Evolutionary conservation across 768 basidiomycete species (phyloP), one percentile per base, ranked within the genome.

Genomic region (Kwoniella pini): DNA sequence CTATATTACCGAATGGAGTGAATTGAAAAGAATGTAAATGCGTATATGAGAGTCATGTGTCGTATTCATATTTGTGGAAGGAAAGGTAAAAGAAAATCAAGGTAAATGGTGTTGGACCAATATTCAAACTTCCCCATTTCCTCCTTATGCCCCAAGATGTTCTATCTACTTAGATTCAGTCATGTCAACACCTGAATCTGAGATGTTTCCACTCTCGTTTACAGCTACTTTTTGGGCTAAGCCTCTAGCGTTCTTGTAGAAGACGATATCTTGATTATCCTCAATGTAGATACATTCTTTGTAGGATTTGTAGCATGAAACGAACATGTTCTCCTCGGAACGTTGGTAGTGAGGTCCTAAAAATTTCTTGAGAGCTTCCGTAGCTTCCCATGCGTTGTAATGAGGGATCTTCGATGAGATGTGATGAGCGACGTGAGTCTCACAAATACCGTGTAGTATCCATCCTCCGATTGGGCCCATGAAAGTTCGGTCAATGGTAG

Each of bases 401-500:
- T 99, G 95, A 19, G 95, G 95, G 65, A 99, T 97, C 82, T 94
- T 95, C 84, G 88, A 90, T 63, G 84, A 86, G 62, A 95, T 85
- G 79, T 98, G 95, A 80, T 98, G 95, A 22, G 86, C 80, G 58
- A 96, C 88, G 77, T 95, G 92, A 28, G 91, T 95, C 82, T 95
- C 91, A 3, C 89, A 91, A 76, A 96, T 93, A 68, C 93, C 91
- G 78, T 95, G 87, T 26, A 94, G 90, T 55, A 88, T 84, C 70
- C 86, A 84, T 0, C 86, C 86, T 42, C 93, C 94, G 64, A 97
- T 84, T 84, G 88, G 92, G 45, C 82, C 91, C 83, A 89, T 87
- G 69, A 94, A 68, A 42, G 80, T 82, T 46, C 94, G 92, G 78
- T 98, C 92, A 39, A 97, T 82, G 11, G 95, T 99, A 53, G 90